A percentile compares a stretch with the other conserved stretches of the same genome.
Conservation (phyloP, 1,139 yeast species). For the Ashbya aceris region DNA sequence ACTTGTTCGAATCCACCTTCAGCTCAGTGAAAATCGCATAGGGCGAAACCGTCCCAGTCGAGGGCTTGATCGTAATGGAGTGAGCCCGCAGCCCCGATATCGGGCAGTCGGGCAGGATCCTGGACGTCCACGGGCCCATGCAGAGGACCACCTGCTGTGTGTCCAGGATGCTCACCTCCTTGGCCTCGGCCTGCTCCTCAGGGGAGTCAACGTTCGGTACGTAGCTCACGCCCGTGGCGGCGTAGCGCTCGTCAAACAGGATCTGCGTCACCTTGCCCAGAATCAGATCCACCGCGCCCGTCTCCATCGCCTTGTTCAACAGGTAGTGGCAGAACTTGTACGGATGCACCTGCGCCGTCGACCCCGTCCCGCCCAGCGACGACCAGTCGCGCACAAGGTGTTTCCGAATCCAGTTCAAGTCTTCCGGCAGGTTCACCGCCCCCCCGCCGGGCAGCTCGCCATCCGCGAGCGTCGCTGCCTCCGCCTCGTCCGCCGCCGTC, state of each 20-base stretch:
- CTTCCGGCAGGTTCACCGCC: conserved; percentile 48
- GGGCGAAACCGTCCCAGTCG: conserved; percentile 68
- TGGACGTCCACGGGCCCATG: conserved; percentile 96
- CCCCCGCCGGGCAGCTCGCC: conserved; percentile 8
- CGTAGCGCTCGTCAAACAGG: conserved; percentile 47
- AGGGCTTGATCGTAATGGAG: conserved; percentile 84
- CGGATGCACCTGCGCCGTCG: conserved; percentile 97
- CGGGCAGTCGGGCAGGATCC: conserved; percentile 82
- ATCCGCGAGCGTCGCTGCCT: conserved; percentile 6
- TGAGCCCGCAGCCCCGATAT: conserved; percentile 89
- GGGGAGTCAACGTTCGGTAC: conserved; percentile 39
- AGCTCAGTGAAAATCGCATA: conserved; percentile 92
- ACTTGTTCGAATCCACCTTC: conserved; percentile 52
- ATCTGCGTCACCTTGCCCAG: conserved; percentile 76
- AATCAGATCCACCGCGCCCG: conserved; percentile 76
- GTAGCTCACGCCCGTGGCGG: conserved; percentile 57
- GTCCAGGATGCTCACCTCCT: conserved; percentile 34
- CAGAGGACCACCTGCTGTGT: conserved; percentile 78
- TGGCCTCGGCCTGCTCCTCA: conserved; percentile 7
- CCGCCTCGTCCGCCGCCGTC: conserved; percentile 5
- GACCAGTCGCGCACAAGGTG: conserved; percentile 66
- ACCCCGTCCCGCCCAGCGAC: conserved; percentile 71
- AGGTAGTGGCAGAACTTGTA: conserved; percentile 80
- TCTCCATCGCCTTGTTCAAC: conserved; percentile 68
- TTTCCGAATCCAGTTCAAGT: conserved; percentile 73